Base-by-base conservation (phyloP, 2,329 filamentous ascomycete species). In the Alternaria panax region DNA sequence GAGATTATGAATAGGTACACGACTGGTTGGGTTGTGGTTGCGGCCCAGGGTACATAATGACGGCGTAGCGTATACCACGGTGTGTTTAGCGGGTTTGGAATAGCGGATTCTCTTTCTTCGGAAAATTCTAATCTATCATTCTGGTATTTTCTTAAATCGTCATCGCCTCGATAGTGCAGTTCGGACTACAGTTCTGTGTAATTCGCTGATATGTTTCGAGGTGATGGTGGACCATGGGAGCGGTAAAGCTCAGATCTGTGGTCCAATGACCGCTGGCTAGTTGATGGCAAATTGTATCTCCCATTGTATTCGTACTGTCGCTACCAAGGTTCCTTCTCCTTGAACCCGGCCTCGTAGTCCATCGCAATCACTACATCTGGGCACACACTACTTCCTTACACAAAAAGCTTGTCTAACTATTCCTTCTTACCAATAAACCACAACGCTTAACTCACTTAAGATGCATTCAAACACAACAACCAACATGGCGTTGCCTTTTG, bases 1-100 rank as follows among this genome's bases (percentile, higher is more conserved):
- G 56, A 59, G 25, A 40, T 59, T 59, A 59, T 43, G 56, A 59
- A 38, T 43, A 42, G 32, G 28, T 34, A 46, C 18, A 51, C 24
- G 27, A 40, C n/a, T 52, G 30, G 30, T 22, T 40, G 47, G 42
- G 20, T 40, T 42, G 11, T 14, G 40, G 24, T 45, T 46, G 14
- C 22, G 11, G 12, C 30, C 30, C 22, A 28, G 30, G 32, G 50
- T 53, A 46, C 40, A 53, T 40, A 30, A 53, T 38, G 30, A 54
- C 42, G 36, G 47, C 28, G 50, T 25, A 51, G 54, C 54, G 48
- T 45, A 52, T 40, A 40, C 24, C 41, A 51, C 41, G 32, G 34
- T 50, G 56, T 40, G 51, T 45, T 54, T 34, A 40, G 50, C 38
- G 14, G 18, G 5, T 52, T 48, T 32, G 27, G 36, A 5, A 52